Evolutionary conservation across 495 filamentous ascomycete species (phyloP).

Genomic region (Chlorociboria aeruginascens): DNA sequence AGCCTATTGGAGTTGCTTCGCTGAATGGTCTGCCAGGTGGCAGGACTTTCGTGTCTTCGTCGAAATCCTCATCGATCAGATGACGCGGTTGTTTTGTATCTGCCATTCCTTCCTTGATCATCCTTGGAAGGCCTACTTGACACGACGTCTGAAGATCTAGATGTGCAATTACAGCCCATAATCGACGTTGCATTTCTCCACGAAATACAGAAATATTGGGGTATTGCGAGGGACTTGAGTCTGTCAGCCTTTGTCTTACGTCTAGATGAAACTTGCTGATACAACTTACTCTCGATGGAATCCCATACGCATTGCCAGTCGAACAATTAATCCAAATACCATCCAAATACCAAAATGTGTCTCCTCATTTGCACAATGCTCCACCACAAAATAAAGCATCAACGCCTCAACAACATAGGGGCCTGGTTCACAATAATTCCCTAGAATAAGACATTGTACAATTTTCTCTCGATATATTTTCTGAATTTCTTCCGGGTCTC

Average conservation of each 20-base stretch:
- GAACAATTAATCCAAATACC: slow-evolving; percentile 31
- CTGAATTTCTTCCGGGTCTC: slow-evolving; percentile 10
- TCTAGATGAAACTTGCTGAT: slow-evolving; percentile 6
- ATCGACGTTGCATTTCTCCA: slow-evolving; percentile 43
- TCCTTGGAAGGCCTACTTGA: slow-evolving; percentile 40
- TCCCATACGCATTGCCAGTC: slow-evolving; percentile 41
- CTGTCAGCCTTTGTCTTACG: slow-evolving; percentile 8
- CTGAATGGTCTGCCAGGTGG: slow-evolving; percentile 29
- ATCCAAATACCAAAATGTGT: slow-evolving; percentile 36
- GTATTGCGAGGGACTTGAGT: slow-evolving; percentile 7
- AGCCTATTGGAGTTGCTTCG: slow-evolving; percentile 34
- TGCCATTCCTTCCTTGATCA: slow-evolving; percentile 33
- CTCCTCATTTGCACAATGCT: slow-evolving; percentile 29
- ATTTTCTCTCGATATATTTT: slow-evolving; percentile 3
- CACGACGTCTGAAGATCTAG: slow-evolving; percentile 39
- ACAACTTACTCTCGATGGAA: slow-evolving; percentile 34
- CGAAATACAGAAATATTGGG: slow-evolving; percentile 37
- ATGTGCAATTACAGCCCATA: slow-evolving; percentile 37
- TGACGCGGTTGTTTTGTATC: slow-evolving; percentile 35
- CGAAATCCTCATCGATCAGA: slow-evolving; percentile 37
- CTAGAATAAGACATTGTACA: slow-evolving; percentile 29
- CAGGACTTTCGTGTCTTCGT: slow-evolving; percentile 27
- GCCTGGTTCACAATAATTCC: slow-evolving; percentile 34
- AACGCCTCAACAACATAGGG: slow-evolving; percentile 34
- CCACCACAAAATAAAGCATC: slow-evolving; percentile 32